These are phyloP conservation scores for Dendrostoma leiphaemia DNA, from an alignment of 2,329 filamentous ascomycete species.

Conservation along the genomic window DNA sequence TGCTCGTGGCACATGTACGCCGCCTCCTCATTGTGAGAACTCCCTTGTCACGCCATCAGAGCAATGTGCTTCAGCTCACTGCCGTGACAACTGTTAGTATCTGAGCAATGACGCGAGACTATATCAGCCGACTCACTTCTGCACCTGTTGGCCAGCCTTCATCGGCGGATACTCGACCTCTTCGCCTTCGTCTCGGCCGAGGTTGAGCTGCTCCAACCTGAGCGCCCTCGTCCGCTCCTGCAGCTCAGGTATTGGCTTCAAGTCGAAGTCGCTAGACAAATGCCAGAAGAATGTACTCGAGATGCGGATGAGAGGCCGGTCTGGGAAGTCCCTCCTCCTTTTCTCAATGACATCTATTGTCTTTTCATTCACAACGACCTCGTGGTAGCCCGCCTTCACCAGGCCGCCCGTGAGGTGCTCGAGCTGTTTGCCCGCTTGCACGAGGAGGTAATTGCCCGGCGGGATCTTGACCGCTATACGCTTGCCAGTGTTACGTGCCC, in stretches of 20 bases:
- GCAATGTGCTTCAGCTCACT: slow-evolving; percentile 53
- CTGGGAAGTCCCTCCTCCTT: slow-evolving; percentile 40
- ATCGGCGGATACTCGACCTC: slow-evolving; percentile 47
- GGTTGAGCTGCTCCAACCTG: slow-evolving; percentile 43
- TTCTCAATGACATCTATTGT: slow-evolving; percentile 47
- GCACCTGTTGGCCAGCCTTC: slow-evolving; percentile 60
- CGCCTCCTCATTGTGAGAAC: too few species aligned
- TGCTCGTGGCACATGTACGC: too few species aligned
- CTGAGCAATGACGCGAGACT: slow-evolving; percentile 12
- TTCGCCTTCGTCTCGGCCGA: slow-evolving; percentile 53
- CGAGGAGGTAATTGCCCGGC: slow-evolving; percentile 54
- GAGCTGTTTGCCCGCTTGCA: slow-evolving; percentile 62
- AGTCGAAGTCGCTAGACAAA: slow-evolving; percentile 54
- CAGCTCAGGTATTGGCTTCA: slow-evolving; percentile 49
- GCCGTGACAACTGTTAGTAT: slow-evolving; percentile 9
- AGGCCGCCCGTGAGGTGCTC: slow-evolving; percentile 61
- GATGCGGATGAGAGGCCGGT: slow-evolving; percentile 54
- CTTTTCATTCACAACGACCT: slow-evolving; percentile 56
- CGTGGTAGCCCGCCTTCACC: slow-evolving; percentile 61
- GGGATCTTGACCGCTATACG: slow-evolving; percentile 60
- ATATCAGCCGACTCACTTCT: slow-evolving; percentile 42
- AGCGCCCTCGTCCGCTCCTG: slow-evolving; percentile 43
- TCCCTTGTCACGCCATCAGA: slow-evolving; percentile 40
- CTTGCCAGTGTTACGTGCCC: slow-evolving; percentile 61
- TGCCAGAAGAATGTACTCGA: slow-evolving; percentile 63